These are phyloP conservation scores for Thermoascus crustaceus DNA, from an alignment of 2,329 filamentous ascomycete species.

Conservation along the genomic window DNA sequence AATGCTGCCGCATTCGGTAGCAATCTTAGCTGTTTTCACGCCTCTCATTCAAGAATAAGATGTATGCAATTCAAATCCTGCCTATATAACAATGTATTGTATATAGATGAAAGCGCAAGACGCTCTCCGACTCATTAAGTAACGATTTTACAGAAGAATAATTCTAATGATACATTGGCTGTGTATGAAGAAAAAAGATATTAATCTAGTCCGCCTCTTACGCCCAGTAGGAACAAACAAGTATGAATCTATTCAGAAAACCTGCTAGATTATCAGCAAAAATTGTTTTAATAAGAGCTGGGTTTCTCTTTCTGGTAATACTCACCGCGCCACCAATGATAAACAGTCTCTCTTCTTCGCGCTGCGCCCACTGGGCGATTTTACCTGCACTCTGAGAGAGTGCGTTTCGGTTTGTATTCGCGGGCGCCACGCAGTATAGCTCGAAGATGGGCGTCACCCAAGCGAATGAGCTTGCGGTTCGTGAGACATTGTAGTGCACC, in stretches of 20 bases:
- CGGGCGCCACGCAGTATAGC: slow-evolving; percentile 87
- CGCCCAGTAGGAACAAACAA: too few relatives aligned
- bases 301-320: slow-evolving; percentile 3
- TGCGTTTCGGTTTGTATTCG: slow-evolving; percentile 52
- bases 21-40: too few relatives aligned
- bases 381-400: slow-evolving; percentile 81
- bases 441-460: slow-evolving; percentile 92
- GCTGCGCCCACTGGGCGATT: slow-evolving; percentile 82
- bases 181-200: too few relatives aligned
- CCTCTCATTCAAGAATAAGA: too few relatives aligned
- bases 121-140: too few relatives aligned
- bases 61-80: too few relatives aligned
- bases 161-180: too few relatives aligned
- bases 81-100: too few relatives aligned
- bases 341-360: slow-evolving; percentile 88
- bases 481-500: slow-evolving; percentile 69
- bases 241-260: slow-evolving; percentile 1
- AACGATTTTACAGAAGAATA: too few relatives aligned
- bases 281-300: not conserved
- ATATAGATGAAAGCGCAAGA: too few relatives aligned
- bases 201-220: too few relatives aligned
- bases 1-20: too few relatives aligned
- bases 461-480: slow-evolving; percentile 70
- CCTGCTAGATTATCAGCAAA: not conserved
- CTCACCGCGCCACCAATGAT: slow-evolving; percentile 92